Percentiles rank a stretch among this genome's conserved stretches.
Conservation (phyloP, 352 stramenopile species). For the Phytopythium boreale region DNA sequence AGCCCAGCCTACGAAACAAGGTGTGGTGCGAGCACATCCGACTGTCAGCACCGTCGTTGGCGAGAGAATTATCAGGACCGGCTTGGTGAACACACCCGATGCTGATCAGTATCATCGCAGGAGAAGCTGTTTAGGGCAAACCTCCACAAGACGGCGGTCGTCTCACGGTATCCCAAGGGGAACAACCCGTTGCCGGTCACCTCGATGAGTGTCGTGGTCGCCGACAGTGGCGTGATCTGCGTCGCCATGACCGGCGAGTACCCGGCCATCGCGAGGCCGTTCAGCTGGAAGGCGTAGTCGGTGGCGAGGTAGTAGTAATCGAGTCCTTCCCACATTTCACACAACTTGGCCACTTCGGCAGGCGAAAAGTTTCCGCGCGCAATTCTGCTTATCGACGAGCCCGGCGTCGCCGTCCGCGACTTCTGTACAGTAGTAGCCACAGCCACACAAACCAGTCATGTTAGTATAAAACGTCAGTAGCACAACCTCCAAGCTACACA, state of each 20-base stretch:
- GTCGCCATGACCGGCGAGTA: neutral
- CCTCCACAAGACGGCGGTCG: neutral
- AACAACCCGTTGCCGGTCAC: neutral
- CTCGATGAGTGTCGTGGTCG: neutral
- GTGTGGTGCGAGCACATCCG: neutral
- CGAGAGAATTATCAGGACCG: too few relatives aligned
- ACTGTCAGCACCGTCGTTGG: neutral
- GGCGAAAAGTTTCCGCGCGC: neutral
- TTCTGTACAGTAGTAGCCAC: neutral
- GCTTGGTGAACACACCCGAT: neutral
- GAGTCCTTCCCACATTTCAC: neutral
- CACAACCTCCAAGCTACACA: neutral
- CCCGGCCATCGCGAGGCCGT: neutral
- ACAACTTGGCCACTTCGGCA: neutral
- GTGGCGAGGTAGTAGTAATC: constrained; percentile 1
- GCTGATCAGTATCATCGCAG: neutral
- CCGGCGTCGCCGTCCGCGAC: neutral
- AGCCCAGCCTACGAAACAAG: neutral
- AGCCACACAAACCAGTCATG: neutral
- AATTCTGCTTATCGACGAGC: neutral
- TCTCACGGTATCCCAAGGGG: neutral
- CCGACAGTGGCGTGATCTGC: constrained; percentile 1
- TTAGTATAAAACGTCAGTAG: too few relatives aligned
- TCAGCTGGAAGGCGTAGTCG: constrained; percentile 6
- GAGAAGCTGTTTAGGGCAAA: neutral